Conservation (phyloP, 306 rosid genomes). For the Gastrolobium villosum region DNA sequence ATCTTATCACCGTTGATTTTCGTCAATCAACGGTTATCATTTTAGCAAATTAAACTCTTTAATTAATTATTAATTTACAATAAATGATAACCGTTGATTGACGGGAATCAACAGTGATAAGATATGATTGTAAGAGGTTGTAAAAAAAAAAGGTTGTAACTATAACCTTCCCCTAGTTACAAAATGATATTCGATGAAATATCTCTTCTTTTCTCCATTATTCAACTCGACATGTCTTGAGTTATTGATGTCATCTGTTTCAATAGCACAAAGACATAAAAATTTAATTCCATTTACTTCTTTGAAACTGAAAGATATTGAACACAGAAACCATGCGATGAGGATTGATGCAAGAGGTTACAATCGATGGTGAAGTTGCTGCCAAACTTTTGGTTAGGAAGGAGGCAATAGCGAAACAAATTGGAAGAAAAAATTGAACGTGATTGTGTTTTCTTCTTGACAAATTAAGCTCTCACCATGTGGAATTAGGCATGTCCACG, state of each 20-base stretch:
- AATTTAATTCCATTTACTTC: slow-evolving; percentile 23
- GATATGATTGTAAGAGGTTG: too few relatives aligned
- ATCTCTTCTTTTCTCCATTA: slow-evolving; percentile 1
- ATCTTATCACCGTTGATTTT: too few relatives aligned
- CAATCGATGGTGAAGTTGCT: neutral
- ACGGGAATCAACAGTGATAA: too few relatives aligned
- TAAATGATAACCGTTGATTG: too few relatives aligned
- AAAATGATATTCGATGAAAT: neutral
- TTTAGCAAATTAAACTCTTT: too few relatives aligned
- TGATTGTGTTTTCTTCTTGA: slow-evolving; percentile 11
- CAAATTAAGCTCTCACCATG: slow-evolving; percentile 26
- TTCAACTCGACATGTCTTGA: slow-evolving; percentile 11
- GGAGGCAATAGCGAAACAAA: neutral
- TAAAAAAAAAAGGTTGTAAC: too few relatives aligned
- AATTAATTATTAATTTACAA: too few relatives aligned
- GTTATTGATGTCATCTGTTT: slow-evolving; percentile 2
- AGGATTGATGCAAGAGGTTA: neutral
- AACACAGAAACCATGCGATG: neutral
- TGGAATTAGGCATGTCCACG: slow-evolving; percentile 38
- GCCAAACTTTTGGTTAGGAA: neutral
- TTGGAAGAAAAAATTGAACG: neutral
- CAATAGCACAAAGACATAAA: neutral
- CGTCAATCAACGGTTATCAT: too few relatives aligned
- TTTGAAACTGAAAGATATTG: neutral
- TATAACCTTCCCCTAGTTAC: too few relatives aligned